These are phyloP conservation scores for Plasmodium coatneyi DNA, from an alignment of 169 alveolate species.

Conservation along the genomic window DNA sequence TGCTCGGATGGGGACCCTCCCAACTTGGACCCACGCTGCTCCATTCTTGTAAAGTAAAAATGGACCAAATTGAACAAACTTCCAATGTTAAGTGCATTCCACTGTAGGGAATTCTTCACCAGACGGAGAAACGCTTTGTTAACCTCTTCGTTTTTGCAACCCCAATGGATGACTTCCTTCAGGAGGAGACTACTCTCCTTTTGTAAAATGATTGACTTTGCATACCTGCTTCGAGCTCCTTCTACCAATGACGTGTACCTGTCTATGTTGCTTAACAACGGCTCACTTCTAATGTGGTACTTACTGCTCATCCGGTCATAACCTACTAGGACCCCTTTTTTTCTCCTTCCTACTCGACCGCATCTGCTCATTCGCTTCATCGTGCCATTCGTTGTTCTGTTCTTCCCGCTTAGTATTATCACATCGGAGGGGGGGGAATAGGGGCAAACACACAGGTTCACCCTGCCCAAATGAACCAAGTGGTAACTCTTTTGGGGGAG, in stretches of 20 bases:
- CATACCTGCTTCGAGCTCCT: constrained; percentile 4
- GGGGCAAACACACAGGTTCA: not conserved
- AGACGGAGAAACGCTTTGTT: not conserved
- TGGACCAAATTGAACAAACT: constrained; percentile 34
- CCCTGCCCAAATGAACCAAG: not conserved
- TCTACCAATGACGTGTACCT: not conserved
- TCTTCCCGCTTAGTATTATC: not conserved
- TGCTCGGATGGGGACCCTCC: not conserved
- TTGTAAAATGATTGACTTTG: constrained; percentile 33
- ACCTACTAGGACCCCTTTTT: constrained; percentile 2
- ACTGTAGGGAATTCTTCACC: constrained; percentile 17
- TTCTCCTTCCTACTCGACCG: constrained; percentile 15
- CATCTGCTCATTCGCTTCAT: not conserved
- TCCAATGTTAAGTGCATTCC: constrained; percentile 36
- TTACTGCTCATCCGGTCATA: not conserved
- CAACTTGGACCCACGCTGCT: not conserved
- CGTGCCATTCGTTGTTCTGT: not conserved
- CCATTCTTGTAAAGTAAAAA: constrained; percentile 13
- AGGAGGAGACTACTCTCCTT: constrained; percentile 18
- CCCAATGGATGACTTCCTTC: not conserved
- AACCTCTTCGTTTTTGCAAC: not conserved
- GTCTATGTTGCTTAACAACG: not conserved
- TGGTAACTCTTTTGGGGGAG: not conserved
- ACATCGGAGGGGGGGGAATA: not conserved
- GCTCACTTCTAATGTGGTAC: not conserved